A percentile compares a stretch with the other conserved stretches of the same genome.
These are phyloP conservation scores for Eimeria falciformis DNA, from an alignment of 169 alveolate genomes.

Conservation along the genomic window DNA sequence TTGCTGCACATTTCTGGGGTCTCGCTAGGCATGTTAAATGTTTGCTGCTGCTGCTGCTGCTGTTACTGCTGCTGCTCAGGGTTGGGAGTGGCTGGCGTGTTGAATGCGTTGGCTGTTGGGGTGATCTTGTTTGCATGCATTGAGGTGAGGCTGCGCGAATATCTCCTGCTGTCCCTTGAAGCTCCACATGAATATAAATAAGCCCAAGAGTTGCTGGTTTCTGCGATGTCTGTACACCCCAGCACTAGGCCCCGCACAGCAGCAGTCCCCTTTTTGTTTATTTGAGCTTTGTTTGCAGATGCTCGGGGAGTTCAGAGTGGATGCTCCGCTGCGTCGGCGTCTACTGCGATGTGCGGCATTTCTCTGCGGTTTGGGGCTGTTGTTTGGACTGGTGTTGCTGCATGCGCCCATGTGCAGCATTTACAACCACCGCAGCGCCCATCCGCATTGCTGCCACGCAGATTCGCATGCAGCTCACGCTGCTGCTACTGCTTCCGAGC, in stretches of 20 bases:
- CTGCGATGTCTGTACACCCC: too few relatives aligned
- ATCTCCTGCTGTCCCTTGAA: too few relatives aligned
- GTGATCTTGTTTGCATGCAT: constrained; percentile 49
- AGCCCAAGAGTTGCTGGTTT: too few relatives aligned
- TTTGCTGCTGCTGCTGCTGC: constrained; percentile 11
- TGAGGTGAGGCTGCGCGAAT: constrained; percentile 48
- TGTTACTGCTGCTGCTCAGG: too few relatives aligned
- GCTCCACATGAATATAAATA: too few relatives aligned
- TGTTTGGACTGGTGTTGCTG: constrained; percentile 36
- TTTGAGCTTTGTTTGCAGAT: not conserved
- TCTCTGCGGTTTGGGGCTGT: constrained; percentile 20
- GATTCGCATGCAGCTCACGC: not conserved
- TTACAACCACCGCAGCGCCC: not conserved
- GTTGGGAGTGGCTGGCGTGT: constrained; percentile 44
- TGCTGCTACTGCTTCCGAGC: not conserved
- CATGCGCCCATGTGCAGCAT: constrained; percentile 63
- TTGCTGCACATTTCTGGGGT: not conserved
- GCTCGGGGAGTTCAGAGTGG: constrained; percentile 55
- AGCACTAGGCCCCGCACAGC: too few relatives aligned
- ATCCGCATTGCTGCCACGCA: not conserved
- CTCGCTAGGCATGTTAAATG: not conserved
- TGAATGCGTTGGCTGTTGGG: constrained; percentile 74
- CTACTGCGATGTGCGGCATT: constrained; percentile 41
- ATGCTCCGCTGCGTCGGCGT: constrained; percentile 33
- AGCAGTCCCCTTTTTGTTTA: not conserved